phyloP scores from a whole-genome alignment of 768 basidiomycete species.

The Cystofilobasidium ferigula region DNA sequence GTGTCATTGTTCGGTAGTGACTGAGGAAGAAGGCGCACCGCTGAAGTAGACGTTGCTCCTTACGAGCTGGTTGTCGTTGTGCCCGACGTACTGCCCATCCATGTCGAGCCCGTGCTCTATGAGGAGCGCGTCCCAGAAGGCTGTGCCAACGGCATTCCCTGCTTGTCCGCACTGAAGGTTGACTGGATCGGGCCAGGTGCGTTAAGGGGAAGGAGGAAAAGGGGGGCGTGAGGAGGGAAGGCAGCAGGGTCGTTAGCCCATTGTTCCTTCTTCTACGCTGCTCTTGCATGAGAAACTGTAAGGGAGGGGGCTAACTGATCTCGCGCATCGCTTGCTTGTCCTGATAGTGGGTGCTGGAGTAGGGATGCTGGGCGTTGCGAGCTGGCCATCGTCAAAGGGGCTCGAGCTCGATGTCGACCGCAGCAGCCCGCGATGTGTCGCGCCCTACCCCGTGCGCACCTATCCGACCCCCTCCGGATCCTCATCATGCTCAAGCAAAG shows the following conservation, averaged over 20 bases:
- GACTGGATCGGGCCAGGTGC: neutral
- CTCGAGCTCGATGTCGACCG: no score
- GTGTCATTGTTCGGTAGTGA: slow-evolving; percentile 17
- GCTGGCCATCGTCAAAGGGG: no score
- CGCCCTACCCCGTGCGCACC: no score
- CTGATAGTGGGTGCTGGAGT: no score
- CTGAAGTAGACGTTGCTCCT: slow-evolving; percentile 25
- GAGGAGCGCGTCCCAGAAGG: slow-evolving; percentile 81
- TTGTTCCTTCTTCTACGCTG: neutral
- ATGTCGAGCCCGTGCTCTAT: slow-evolving; percentile 36
- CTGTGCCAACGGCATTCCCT: slow-evolving; percentile 57
- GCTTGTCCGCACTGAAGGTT: slow-evolving; percentile 42
- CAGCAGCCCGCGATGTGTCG: no score
- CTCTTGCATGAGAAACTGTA: neutral
- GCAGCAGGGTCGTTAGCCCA: no score
- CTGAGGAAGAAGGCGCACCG: slow-evolving; percentile 56
- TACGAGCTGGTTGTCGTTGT: slow-evolving; percentile 61
- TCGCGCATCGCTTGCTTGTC: slow-evolving; percentile 7
- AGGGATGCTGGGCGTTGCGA: no score
- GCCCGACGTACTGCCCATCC: slow-evolving; percentile 48
- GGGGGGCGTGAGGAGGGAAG: neutral
- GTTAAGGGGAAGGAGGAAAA: neutral
- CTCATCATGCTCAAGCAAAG: no score
- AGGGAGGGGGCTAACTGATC: slow-evolving; percentile 7
- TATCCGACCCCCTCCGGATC: no score